Percentiles rank a stretch among this genome's conserved stretches.
Conservation (phyloP, 345 rosid genomes). For the Eutrema japonicum region DNA sequence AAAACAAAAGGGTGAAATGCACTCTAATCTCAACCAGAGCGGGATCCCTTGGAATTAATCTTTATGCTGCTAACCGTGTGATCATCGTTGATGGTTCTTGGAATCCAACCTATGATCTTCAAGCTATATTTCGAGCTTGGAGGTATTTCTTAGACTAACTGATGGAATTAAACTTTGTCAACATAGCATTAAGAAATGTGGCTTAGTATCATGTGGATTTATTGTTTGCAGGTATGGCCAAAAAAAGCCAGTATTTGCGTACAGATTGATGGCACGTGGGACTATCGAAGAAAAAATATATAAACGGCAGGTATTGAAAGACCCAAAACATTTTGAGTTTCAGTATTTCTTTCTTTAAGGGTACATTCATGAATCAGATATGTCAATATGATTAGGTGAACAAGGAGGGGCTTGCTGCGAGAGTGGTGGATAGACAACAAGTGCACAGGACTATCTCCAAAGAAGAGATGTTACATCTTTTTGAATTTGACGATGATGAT, state of each 20-base stretch:
- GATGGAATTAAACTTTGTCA: conserved; percentile 13
- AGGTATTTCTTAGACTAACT: conserved; percentile 55
- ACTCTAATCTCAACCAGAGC: conserved; percentile 96
- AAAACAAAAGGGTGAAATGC: conserved; percentile 86
- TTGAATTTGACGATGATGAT: conserved; percentile 96
- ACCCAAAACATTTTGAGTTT: background rate
- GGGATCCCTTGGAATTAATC: conserved; percentile 98
- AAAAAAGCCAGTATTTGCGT: conserved; percentile 94
- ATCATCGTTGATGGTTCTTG: conserved; percentile 98
- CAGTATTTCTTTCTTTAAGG: conserved; percentile 9
- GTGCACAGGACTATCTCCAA: conserved; percentile 91
- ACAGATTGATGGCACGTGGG: conserved; percentile 94
- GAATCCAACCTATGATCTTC: conserved; percentile 99
- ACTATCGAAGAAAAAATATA: conserved; percentile 99
- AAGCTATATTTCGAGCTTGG: conserved; percentile 99
- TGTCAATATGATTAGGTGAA: conserved; percentile 70
- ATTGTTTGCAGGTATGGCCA: conserved; percentile 84
- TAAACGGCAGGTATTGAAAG: conserved; percentile 86
- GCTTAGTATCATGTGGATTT: conserved; percentile 30
- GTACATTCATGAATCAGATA: conserved; percentile 22
- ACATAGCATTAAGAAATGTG: background rate
- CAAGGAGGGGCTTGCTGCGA: conserved; percentile 99
- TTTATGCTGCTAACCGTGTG: conserved; percentile 97
- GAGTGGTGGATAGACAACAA: conserved; percentile 99
- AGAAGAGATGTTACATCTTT: conserved; percentile 99